Evolutionary conservation across 495 filamentous ascomycete genomes (phyloP), one percentile per base, ranked within the genome.

Genomic region (Aspergillus olivimuriae): DNA sequence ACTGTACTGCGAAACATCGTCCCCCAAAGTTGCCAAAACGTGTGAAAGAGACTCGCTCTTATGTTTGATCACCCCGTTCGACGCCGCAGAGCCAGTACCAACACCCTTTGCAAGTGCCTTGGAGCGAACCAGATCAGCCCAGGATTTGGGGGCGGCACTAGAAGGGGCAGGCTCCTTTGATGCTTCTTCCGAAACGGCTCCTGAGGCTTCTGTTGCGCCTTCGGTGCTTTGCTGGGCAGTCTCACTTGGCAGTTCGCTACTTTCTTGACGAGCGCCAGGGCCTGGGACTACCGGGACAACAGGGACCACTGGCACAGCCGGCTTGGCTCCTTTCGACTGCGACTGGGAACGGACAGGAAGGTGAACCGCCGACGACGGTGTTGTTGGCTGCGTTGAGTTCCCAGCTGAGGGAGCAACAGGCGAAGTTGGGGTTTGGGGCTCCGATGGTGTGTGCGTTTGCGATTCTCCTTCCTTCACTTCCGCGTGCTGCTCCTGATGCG

Each of bases 71-170:
- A 74, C 40, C 21, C 72, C 68, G 39, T 81, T 85, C 10, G 68
- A 39, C 23, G 66, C 63, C 20, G 52, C 37, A 23, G 63, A 41
- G 9, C 57, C 24, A 18, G 51, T 47, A 28, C 49, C 40, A 31
- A 62, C 46, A 26, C 47, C 50, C 4, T 61, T 56, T 21, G 62
- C 47, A 16, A 60, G 34, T 17, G 57, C 57, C 39, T 81, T 73
- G 24, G 74, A 73, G 30, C 80, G 65, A 32, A 91, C 80, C 14
- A 94, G 65, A 34, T 84, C 83, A 8, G 86, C 81, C 87, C 87
- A 94, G 4, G 83, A 81, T 57, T 86, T 89, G 3, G 83, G 83
- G 33, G 58, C 62, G 3, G 63, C 69, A n/a, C n/a, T n/a, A n/a
- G n/a, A n/a, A n/a, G n/a, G 33, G 3, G 33, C 33, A 34, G 33